phyloP scores from a whole-genome alignment of 306 rosid genomes.

The Trifolium subterraneum region DNA sequence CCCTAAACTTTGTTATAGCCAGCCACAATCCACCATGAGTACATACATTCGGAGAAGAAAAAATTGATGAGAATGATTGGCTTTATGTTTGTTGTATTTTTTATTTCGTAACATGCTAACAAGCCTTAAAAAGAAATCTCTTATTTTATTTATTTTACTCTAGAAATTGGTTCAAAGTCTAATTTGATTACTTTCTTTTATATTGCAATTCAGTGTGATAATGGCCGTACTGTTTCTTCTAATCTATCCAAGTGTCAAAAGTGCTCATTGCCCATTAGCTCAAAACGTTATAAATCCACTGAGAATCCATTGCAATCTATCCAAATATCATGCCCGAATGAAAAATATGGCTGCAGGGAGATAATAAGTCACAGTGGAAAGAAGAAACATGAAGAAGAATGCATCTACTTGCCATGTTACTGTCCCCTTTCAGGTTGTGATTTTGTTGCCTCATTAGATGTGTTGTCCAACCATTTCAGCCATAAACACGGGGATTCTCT shows the following conservation, averaged over 20 bases:
- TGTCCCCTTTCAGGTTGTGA: neutral
- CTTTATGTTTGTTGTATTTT: too few relatives aligned
- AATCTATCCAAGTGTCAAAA: neutral
- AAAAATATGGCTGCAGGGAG: constrained; percentile 1
- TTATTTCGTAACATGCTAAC: neutral
- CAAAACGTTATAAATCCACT: neutral
- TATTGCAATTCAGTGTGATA: neutral
- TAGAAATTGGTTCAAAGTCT: neutral
- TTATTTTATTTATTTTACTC: too few relatives aligned
- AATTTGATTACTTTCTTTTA: neutral
- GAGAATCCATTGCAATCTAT: constrained; percentile 48
- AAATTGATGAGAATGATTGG: too few relatives aligned
- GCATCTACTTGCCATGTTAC: neutral
- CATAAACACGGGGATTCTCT: neutral
- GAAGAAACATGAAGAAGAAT: neutral
- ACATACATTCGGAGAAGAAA: too few relatives aligned
- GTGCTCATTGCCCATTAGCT: neutral
- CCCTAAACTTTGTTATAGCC: too few relatives aligned
- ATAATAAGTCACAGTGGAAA: neutral
- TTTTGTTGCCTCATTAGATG: neutral
- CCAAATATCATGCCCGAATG: constrained; percentile 37
- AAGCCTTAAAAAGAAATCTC: neutral
- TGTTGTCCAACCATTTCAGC: neutral
- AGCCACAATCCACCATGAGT: too few relatives aligned
- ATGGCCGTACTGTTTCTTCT: neutral